Conservation (phyloP, 208 protist genomes). For the Trypanosoma vivax region DNA sequence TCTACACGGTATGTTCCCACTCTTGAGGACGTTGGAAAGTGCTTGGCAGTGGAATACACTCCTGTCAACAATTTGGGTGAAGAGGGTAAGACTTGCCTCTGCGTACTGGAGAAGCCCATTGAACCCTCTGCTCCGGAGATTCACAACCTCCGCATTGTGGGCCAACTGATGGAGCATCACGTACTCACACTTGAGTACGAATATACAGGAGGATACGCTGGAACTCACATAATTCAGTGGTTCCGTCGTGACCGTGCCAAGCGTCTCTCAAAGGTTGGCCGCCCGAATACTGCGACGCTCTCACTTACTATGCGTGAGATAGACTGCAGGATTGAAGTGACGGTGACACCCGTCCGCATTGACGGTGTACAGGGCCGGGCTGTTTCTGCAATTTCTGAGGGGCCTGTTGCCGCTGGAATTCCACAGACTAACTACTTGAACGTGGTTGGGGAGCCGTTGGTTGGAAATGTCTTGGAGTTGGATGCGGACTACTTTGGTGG, state of each 20-base stretch:
- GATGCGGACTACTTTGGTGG: constrained; percentile 76
- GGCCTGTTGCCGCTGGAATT: constrained; percentile 36
- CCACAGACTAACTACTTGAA: constrained; percentile 60
- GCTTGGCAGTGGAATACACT: constrained; percentile 87
- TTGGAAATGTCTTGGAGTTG: constrained; percentile 53
- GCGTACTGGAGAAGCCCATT: constrained; percentile 83
- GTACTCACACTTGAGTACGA: constrained; percentile 72
- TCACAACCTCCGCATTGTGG: constrained; percentile 55
- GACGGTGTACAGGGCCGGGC: constrained; percentile 70
- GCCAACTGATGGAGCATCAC: constrained; percentile 61
- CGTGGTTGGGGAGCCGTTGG: constrained; percentile 54
- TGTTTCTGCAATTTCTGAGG: constrained; percentile 38
- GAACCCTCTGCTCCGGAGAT: constrained; percentile 58
- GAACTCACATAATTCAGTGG: constrained; percentile 84
- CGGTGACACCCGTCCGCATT: constrained; percentile 73
- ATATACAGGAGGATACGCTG: constrained; percentile 79
- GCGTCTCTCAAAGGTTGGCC: constrained; percentile 51
- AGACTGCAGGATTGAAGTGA: constrained; percentile 80
- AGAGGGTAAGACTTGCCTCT: constrained; percentile 86
- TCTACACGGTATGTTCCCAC: constrained; percentile 64
- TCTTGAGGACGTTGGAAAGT: constrained; percentile 83
- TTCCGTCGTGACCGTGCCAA: constrained; percentile 57
- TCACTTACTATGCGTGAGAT: constrained; percentile 71
- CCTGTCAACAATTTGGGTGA: constrained; percentile 76
- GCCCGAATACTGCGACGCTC: constrained; percentile 59